Conservation (phyloP, 139 green algal species). For the Medakamo hakoo region DNA sequence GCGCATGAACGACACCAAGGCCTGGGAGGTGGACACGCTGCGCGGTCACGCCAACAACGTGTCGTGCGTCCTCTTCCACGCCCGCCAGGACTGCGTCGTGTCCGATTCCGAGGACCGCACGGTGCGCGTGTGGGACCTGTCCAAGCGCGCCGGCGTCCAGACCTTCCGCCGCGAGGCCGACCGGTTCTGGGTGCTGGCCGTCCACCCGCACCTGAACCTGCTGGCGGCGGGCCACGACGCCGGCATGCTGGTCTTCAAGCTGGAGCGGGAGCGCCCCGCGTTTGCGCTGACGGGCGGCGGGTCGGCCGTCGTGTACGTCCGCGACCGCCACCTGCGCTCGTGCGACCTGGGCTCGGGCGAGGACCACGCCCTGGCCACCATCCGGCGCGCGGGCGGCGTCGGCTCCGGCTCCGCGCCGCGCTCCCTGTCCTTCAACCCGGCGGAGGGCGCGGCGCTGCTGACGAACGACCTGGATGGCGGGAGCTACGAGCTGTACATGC, state of each 20-base stretch:
- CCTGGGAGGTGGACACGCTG: conserved; percentile 99
- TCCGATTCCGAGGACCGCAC: conserved; percentile 96
- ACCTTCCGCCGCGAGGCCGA: conserved; percentile 89
- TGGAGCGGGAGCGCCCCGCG: conserved; percentile 92
- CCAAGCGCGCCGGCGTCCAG: conserved; percentile 90
- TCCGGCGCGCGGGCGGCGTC: conserved; percentile 39
- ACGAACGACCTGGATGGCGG: conserved; percentile 81
- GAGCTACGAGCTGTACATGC: conserved; percentile 84
- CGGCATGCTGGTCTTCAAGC: conserved; percentile 99
- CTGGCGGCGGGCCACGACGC: conserved; percentile 93
- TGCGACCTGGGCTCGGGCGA: conserved; percentile 76
- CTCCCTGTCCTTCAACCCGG: conserved; percentile 89
- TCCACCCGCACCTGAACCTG: conserved; percentile 96
- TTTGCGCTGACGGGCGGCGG: conserved; percentile 60
- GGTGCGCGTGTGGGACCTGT: conserved; percentile 99
- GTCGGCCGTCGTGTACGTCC: conserved; percentile 95
- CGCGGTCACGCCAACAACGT: conserved; percentile 99
- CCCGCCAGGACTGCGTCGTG: conserved; percentile 90
- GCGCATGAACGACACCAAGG: conserved; percentile 79
- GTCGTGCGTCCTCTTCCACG: conserved; percentile 98
- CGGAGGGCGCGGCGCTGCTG: conserved; percentile 88
- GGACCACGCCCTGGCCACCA: conserved; percentile 81
- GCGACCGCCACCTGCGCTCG: conserved; percentile 87
- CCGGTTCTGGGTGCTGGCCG: conserved; percentile 92
- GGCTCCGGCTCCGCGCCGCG: conserved; percentile 27